Percentiles rank a stretch among this genome's conserved stretches.
These are phyloP conservation scores for Penstemon eatonii DNA, from an alignment of 257 asterid species.

Conservation along the genomic window DNA sequence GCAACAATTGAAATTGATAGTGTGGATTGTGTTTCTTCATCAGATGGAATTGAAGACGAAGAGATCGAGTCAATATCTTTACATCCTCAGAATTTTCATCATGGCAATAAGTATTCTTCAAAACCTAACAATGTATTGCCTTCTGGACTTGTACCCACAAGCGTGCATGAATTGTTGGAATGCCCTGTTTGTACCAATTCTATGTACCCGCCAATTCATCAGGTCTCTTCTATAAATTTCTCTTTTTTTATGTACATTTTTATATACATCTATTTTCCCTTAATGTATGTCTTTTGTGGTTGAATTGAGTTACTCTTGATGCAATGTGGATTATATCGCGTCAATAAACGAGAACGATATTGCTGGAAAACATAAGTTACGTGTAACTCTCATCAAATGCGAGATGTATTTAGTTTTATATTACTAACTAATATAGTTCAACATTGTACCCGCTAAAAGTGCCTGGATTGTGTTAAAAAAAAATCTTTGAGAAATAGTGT, in stretches of 20 bases:
- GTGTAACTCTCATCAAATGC: neutral
- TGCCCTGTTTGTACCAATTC: constrained; percentile 93
- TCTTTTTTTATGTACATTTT: neutral
- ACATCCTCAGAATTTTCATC: constrained; percentile 30
- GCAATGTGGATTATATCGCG: neutral
- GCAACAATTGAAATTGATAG: constrained; percentile 61
- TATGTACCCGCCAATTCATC: constrained; percentile 93
- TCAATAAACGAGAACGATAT: neutral
- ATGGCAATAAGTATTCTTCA: constrained; percentile 40
- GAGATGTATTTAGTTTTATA: neutral
- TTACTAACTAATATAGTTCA: neutral
- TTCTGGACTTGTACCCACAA: constrained; percentile 59
- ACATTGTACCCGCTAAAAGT: neutral
- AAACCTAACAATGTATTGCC: constrained; percentile 44
- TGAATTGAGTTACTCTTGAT: constrained; percentile 5
- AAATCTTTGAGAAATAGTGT: neutral
- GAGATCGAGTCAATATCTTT: constrained; percentile 55
- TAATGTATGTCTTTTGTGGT: constrained; percentile 7
- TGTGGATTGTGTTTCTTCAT: constrained; percentile 67
- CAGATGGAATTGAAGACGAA: constrained; percentile 77
- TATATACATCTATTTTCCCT: neutral
- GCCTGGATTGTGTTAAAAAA: neutral
- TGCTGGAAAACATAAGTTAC: neutral
- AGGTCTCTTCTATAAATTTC: constrained; percentile 41
- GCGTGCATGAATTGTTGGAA: constrained; percentile 86